Base-by-base conservation (phyloP, 2,329 filamentous ascomycete genomes). In the Ophiostoma sp. region DNA sequence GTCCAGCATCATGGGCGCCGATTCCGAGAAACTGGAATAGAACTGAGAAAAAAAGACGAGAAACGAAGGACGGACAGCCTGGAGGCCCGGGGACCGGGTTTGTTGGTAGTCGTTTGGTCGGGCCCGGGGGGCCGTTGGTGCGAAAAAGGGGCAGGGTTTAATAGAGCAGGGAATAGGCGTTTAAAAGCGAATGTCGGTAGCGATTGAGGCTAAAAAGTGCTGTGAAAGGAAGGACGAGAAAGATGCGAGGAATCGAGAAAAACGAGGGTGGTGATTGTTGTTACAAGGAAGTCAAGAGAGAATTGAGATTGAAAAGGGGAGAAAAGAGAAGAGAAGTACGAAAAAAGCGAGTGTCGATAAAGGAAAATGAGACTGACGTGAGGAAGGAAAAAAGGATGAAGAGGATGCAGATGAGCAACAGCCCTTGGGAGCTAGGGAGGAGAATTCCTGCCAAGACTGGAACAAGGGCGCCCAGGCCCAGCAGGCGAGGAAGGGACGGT, bases 1-100 rank as follows among this genome's bases (percentile, higher is more conserved):
- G 59, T 75, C 75, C 70, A 81, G 39, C 77, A 80, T 79, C 70
- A 70, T 76, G 39, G 39, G 69, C 68, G 42, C 17, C 8, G 45
- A 68, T 48, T 3, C 25, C 3, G 31, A 42, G 33, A 25, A 22
- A n/a, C 5, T 15, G 15, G 19, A 22, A 55, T 4, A 28, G 28
- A 3, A 28, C 42, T 3, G 17, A 36, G 33, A 42, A 45, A 55
- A 19, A 19, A 72, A 68, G 28, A 36, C 22, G 42, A n/a, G 17
- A 12, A 31, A 15, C 59, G 59, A 42, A 36, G 11, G 33, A 39
- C 33, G 33, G 59, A 9, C 42, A 15, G 42, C 42, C 42, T 48
- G 42, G 3, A 48, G 42, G 22, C 22, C 36, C 61, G 61, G 61
- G 61, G 61, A 28, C 36, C 61, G 61, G 61, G 61, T 22, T 66